phyloP scores from a whole-genome alignment of 2,329 filamentous ascomycete species.

The Colletotrichum abscissum region DNA sequence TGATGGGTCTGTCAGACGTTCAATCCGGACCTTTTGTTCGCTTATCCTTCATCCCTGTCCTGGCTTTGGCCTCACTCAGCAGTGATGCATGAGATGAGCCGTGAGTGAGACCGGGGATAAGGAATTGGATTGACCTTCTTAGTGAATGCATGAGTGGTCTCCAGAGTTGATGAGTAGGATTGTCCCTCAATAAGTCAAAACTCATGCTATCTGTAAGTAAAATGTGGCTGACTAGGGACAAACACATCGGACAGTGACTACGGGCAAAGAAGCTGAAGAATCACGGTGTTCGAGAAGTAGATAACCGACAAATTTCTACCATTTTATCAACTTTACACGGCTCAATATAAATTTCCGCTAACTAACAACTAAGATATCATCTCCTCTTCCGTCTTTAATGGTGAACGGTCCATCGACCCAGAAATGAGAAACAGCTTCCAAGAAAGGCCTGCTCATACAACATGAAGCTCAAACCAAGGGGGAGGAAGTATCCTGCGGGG shows the following conservation, averaged over 20 bases:
- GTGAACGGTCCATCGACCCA: neutral
- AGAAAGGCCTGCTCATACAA: neutral
- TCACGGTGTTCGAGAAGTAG: neutral
- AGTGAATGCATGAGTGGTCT: neutral
- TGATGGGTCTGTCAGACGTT: neutral
- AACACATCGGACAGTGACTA: too few relatives aligned
- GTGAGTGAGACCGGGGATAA: neutral
- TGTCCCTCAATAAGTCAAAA: too few relatives aligned
- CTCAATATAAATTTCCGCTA: constrained; percentile 6
- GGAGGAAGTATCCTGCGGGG: neutral
- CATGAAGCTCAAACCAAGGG: neutral
- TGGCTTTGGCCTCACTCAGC: neutral
- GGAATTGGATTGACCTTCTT: too few relatives aligned
- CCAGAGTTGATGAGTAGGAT: too few relatives aligned
- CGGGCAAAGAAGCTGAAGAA: neutral
- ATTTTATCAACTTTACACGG: neutral
- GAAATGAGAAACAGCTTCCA: neutral
- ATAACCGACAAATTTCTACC: neutral
- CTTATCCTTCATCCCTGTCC: neutral
- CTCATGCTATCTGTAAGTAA: too few relatives aligned
- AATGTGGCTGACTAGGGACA: too few relatives aligned
- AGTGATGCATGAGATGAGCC: neutral
- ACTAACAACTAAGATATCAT: neutral
- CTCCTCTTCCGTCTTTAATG: neutral
- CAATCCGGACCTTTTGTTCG: neutral